phyloP scores from a whole-genome alignment of 169 alveolate genomes.

The Plasmodium coatneyi region DNA sequence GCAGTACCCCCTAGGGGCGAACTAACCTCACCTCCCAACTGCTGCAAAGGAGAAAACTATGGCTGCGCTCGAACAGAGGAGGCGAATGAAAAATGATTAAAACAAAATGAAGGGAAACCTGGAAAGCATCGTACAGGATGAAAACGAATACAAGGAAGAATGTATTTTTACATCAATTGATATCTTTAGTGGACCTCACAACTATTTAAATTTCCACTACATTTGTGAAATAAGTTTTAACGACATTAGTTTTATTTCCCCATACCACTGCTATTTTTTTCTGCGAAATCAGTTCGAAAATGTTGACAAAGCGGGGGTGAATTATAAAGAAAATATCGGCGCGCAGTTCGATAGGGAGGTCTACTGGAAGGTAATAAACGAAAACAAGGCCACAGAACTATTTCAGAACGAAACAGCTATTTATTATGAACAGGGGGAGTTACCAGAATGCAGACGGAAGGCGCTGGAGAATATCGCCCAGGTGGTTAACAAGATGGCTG shows the following conservation, averaged over 20 bases:
- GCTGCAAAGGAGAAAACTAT: constrained; percentile 1
- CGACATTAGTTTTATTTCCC: constrained; percentile 64
- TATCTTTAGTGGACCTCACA: constrained; percentile 63
- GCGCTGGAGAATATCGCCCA: constrained; percentile 14
- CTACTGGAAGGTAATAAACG: constrained; percentile 24
- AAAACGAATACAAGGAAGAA: constrained; percentile 74
- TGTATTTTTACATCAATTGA: constrained; percentile 74
- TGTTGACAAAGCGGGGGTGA: constrained; percentile 3
- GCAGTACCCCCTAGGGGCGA: not conserved
- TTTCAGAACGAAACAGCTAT: constrained; percentile 26
- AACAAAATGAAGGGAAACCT: constrained; percentile 21
- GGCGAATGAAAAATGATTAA: not conserved
- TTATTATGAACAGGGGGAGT: constrained; percentile 43
- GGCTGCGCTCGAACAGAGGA: not conserved
- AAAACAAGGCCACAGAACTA: constrained; percentile 34
- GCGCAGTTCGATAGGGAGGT: not conserved
- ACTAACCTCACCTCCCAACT: not conserved
- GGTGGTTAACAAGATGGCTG: constrained; percentile 23
- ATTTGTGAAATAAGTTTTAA: constrained; percentile 68
- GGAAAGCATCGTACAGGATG: constrained; percentile 4
- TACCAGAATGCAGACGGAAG: constrained; percentile 10
- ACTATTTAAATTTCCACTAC: constrained; percentile 56
- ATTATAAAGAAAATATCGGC: constrained; percentile 16
- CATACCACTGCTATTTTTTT: constrained; percentile 73
- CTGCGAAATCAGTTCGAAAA: constrained; percentile 51